Base-by-base conservation (phyloP, 768 basidiomycete species). In the Hygrophorus russula region DNA sequence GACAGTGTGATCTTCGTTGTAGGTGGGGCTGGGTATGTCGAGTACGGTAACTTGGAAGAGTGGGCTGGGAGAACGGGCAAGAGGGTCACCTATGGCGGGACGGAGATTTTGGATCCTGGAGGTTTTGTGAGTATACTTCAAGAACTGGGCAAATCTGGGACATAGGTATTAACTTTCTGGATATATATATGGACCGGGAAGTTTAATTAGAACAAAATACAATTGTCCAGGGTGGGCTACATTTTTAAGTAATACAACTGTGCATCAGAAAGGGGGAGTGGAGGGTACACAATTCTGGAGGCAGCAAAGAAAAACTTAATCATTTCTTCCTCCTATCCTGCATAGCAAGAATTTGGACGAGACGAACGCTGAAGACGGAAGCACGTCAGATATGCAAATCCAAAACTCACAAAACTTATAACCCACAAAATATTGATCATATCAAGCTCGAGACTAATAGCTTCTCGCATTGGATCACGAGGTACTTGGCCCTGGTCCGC, bases 1-100 rank as follows among this genome's bases (percentile, higher is more conserved):
- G 94, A 98, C 48, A 82, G 87, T 11, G 77, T 88, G 55, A 83
- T 99, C 2, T 99, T 99, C 52, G 68, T 97, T 24, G 93, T 99
- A 2, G 96, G 96, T 6, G 96, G 96, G 1, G 96, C 92, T 3
- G 86, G 92, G 12, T 94, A 97, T 55, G 91, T 98, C 41, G 96
- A 99, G 64, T 97, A 93, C 52, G 91, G 92, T 4, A 98, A 98
- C 59, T 62, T 99, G 46, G 80, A 85, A 59, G 94, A 98, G 61
- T 96, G 93, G 91, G 87, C 88, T 3, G 65, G 61, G 41, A 80
- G 78, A 63, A 77, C 79, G 4, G 88, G 87, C 11, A 89, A 90
- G 62, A 70, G 77, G 49, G 78, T 98, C 36, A 85, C 88, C 29
- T 99, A 99, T 59, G 96, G 96, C 13, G 88, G 89, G 14, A 98